Evolutionary conservation across 2,329 filamentous ascomycete species (phyloP), one percentile per base, ranked within the genome.

Genomic region (Penicillium rolfsii): DNA sequence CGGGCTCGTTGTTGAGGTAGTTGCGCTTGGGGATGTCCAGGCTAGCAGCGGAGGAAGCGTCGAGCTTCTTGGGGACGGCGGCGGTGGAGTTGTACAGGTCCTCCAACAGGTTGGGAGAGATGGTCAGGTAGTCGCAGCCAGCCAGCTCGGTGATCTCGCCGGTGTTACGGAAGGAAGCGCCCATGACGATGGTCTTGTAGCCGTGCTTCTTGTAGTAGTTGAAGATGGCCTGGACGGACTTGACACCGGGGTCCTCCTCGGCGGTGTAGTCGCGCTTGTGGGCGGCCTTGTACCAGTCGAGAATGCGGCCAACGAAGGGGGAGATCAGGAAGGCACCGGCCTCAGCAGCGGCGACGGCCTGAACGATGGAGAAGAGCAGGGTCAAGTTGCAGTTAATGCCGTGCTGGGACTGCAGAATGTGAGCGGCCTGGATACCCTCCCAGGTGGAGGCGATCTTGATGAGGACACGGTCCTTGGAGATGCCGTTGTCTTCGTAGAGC

Each of bases 171-270:
- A 99, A 99, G 43, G 93, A 97, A 71, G 95, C 95, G 76, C 95
- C 95, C 95, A 99, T 99, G 82, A 99, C 95, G 73, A 98, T 97
- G 80, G 95, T 99, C 74, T 96, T 97, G 89, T 99, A 97, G 80
- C 91, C 92, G 80, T 84, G 91, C 87, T 98, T 98, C 91, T 99
- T 99, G 90, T 99, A 99, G 91, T 99, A 99, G 88, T 99, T 95
- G 89, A 90, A 99, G 84, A 99, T 99, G 80, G 74, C 77, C 86
- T 94, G 86, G 76, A 99, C 95, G 69, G 90, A 94, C 84, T 91
- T 87, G 81, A 99, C 95, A 85, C 95, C 95, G 60, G 95, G 95
- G 85, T 99, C 95, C 80, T 96, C 91, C 81, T 91, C 83, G 79
- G 92, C 87, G 78, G 84, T 75, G 88, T 93, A 99, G 70, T 95